Conservation (phyloP, 306 rosid species). For the Cucumis sativus region Cucumber_9930_V3 NC_026661.2:17809501-17810000, state of each 20-base stretch:
- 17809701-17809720: conserved; percentile 11
- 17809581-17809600: conserved; percentile 59
- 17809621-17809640: conserved; percentile 72
- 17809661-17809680: conserved; percentile 58
- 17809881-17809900: too few relatives aligned
- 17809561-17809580: conserved; percentile 85
- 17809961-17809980: too few relatives aligned
- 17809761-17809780: conserved; percentile 77
- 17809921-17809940: too few relatives aligned
- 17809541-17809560: conserved; percentile 66
- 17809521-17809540: conserved; percentile 43
- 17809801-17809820: conserved; percentile 61
- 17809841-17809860: not conserved
- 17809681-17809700: conserved; percentile 36
- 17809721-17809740: not conserved
- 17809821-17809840: conserved; percentile 58
- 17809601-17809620: conserved; percentile 47
- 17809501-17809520: conserved; percentile 24
- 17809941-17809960: too few relatives aligned
- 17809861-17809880: too few relatives aligned
- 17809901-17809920: not conserved
- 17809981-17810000: too few relatives aligned
- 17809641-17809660: conserved; percentile 82
- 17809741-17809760: not conserved
- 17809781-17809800: conserved; percentile 81